Conservation (phyloP, 768 basidiomycete species). For the Phlegmacium glaucopus region DNA sequence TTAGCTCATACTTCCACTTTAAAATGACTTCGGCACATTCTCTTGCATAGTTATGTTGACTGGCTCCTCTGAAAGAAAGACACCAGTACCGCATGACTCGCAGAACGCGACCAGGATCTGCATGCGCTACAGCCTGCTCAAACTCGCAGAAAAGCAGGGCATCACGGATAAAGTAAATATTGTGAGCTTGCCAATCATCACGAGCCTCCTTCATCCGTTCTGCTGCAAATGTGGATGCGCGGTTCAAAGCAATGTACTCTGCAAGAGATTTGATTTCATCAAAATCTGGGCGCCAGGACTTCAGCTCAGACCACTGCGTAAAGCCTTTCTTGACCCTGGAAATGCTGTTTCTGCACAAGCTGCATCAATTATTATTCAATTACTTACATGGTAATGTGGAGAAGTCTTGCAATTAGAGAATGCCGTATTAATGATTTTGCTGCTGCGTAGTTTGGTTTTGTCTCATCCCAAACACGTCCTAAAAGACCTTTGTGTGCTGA, state of each 20-base stretch:
- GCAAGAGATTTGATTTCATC: not conserved
- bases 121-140: conserved; percentile 26
- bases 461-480: conserved; percentile 14
- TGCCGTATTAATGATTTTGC: conserved; percentile 22
- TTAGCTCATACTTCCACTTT: conserved; percentile 17
- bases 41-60: conserved; percentile 31
- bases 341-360: no score
- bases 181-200: conserved; percentile 11
- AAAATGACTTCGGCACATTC: conserved; percentile 21
- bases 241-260: not conserved
- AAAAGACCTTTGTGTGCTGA: conserved; percentile 20
- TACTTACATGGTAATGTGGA: conserved; percentile 2
- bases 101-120: conserved; percentile 26
- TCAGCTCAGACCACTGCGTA: not conserved
- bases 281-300: not conserved
- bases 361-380: no score
- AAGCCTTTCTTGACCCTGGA: no score
- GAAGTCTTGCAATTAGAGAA: conserved; percentile 21
- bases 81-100: conserved; percentile 23
- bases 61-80: conserved; percentile 27
- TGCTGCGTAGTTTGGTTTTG: conserved; percentile 23
- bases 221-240: not conserved
- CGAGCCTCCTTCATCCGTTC: not conserved
- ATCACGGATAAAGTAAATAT: conserved; percentile 27
- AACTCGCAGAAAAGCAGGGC: conserved; percentile 26